These are phyloP conservation scores for Rhizomucor pusillus DNA, from an alignment of 371 early-diverging fungal species.

Conservation along the genomic window DNA sequence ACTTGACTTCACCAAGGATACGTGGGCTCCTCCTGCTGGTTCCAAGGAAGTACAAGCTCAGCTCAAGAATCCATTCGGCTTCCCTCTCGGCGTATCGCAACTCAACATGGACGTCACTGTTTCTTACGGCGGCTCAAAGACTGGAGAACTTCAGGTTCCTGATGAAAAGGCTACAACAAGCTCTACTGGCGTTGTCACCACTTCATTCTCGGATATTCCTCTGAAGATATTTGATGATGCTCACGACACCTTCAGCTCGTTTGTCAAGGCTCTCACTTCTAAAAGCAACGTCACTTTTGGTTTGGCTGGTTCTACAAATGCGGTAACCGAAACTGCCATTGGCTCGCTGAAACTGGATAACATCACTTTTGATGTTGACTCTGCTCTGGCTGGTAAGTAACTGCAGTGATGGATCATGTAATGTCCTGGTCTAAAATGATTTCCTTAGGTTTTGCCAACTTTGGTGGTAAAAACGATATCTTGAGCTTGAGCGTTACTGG, in stretches of 20 bases:
- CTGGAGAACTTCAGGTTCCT: slow-evolving; percentile 51
- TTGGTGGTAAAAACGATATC: slow-evolving; percentile 43
- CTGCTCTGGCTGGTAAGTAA: slow-evolving; percentile 48
- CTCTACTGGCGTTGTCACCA: slow-evolving; percentile 35
- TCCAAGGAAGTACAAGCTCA: slow-evolving; percentile 50
- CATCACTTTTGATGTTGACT: slow-evolving; percentile 45
- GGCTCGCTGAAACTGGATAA: slow-evolving; percentile 48
- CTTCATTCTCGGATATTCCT: slow-evolving; percentile 47
- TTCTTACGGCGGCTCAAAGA: slow-evolving; percentile 22
- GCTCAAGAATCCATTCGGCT: slow-evolving; percentile 57
- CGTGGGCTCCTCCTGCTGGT: slow-evolving; percentile 49
- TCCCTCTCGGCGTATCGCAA: slow-evolving; percentile 53
- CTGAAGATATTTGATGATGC: slow-evolving; percentile 33
- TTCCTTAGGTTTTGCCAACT: slow-evolving; percentile 37
- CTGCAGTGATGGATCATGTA: background rate
- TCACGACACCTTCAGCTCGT: slow-evolving; percentile 36
- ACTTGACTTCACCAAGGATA: slow-evolving; percentile 54
- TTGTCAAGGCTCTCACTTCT: slow-evolving; percentile 47
- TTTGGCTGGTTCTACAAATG: slow-evolving; percentile 47
- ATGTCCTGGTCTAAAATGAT: background rate
- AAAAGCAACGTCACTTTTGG: slow-evolving; percentile 40
- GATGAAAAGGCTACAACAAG: slow-evolving; percentile 44
- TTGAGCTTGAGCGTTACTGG: slow-evolving; percentile 37
- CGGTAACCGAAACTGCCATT: slow-evolving; percentile 51
- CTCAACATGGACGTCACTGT: slow-evolving; percentile 47